Base-by-base conservation (phyloP, 805 yeast species). In the Spathaspora girioi region DNA sequence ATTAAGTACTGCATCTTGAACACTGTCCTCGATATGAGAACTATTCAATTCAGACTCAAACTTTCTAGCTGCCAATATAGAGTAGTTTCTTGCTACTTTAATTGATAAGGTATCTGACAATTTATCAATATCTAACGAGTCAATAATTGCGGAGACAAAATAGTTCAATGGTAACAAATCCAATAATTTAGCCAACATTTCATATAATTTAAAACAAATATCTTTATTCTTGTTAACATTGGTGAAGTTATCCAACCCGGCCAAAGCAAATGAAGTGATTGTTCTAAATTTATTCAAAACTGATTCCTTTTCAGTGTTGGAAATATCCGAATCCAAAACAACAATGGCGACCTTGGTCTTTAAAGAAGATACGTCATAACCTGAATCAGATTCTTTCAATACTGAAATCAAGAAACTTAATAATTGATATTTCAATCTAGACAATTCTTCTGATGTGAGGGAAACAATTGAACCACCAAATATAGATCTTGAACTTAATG, bases 101-200 rank as follows among this genome's bases (percentile, higher is more conserved):
- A 75, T 63, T 11, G 81, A 83, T 26, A 78, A 59, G 1, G 65
- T 54, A 48, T 71, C 68, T 2, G 72, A 59, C 11, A 63, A 59
- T 27, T 59, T 59, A 9, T 56, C 59, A 4, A 59, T 58, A 42
- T 73, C 62, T 55, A 80, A 71, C 0, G 74, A 65, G 18, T 68
- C 70, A 15, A 69, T 54, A 20, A 87, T 77, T 1, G 96, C 81
- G 15, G 76, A 72, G 27, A 86, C 85, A 64, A 89, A 92, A 56
- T 82, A 79, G 54, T 78, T 78, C 56, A 91, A 79, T 29, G 98
- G 97, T 49, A 93, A 72, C 54, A 90, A 73, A 52, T 83, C 82
- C 53, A 93, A 70, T 55, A 85, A 70, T 56, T 80, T 81, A 32
- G 83, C 80, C 56, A 93, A 73, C 47, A 89, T 67, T 26, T 73